Percentiles rank a stretch among this genome's conserved stretches.
These are phyloP conservation scores for Linum tenue DNA, from an alignment of 345 rosid genomes.

Conservation along the genomic window DNA sequence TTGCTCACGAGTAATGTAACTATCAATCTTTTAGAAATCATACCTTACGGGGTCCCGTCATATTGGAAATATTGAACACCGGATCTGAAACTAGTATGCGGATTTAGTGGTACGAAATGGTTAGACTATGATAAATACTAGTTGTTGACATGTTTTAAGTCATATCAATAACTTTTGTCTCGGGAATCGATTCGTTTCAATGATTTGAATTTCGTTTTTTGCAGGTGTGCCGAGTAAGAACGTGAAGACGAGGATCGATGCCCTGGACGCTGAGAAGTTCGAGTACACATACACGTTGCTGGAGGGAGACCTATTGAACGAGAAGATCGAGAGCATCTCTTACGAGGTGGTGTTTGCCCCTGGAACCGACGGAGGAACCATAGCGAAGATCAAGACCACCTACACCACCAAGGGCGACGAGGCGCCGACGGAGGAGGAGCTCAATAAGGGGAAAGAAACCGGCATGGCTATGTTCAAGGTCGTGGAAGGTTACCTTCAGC, in stretches of 20 bases:
- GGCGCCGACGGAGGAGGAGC: not conserved
- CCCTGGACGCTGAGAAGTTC: not conserved
- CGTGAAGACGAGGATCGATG: constrained; percentile 1
- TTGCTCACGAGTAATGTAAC: too few species aligned
- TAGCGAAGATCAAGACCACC: not conserved
- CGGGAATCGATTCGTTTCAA: too few species aligned
- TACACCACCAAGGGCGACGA: not conserved
- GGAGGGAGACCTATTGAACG: not conserved
- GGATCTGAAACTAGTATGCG: too few species aligned
- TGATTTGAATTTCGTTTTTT: too few species aligned
- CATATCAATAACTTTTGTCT: too few species aligned
- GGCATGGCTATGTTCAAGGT: not conserved
- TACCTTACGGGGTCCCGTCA: too few species aligned
- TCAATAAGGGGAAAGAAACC: not conserved
- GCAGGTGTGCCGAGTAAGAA: not conserved
- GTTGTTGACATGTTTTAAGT: too few species aligned
- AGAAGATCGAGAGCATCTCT: not conserved
- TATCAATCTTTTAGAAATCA: too few species aligned
- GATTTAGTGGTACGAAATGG: too few species aligned
- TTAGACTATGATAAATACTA: too few species aligned
- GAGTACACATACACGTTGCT: not conserved
- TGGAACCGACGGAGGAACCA: not conserved
- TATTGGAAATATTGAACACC: too few species aligned
- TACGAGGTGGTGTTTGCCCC: not conserved
- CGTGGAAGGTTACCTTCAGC: not conserved